These are phyloP conservation scores for Bruguiera sexangula DNA, from an alignment of 345 rosid species.

Conservation along the genomic window DNA sequence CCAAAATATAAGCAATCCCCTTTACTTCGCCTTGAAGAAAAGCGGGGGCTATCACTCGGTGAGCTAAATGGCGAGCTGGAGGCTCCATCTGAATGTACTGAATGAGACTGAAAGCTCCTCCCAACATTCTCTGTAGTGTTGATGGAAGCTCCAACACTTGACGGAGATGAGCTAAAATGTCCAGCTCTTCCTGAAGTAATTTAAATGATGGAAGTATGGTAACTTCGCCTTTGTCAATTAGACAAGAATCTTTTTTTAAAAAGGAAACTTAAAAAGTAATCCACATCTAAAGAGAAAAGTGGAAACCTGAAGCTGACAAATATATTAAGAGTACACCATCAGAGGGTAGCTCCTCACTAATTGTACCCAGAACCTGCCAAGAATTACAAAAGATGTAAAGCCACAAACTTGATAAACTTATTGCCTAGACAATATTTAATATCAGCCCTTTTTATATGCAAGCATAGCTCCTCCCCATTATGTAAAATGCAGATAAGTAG, in stretches of 20 bases:
- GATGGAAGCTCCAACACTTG: slow-evolving; percentile 44
- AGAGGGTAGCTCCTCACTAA: slow-evolving; percentile 77
- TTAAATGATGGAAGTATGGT: slow-evolving; percentile 23
- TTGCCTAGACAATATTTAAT: no score
- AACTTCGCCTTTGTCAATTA: slow-evolving; percentile 13
- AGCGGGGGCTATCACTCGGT: slow-evolving; percentile 33
- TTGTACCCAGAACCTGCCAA: slow-evolving; percentile 78
- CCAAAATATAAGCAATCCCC: slow-evolving; percentile 76
- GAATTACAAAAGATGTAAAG: slow-evolving; percentile 12
- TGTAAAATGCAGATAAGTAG: no score
- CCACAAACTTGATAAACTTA: not conserved
- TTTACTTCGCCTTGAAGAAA: slow-evolving; percentile 42
- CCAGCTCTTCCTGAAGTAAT: slow-evolving; percentile 48
- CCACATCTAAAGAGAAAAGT: slow-evolving; percentile 12
- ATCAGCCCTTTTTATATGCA: no score
- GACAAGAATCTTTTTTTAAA: not conserved
- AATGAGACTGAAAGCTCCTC: slow-evolving; percentile 49
- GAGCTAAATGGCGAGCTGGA: slow-evolving; percentile 41
- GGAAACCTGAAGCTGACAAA: slow-evolving; percentile 84
- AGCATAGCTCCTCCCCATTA: not conserved
- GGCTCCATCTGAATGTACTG: slow-evolving; percentile 42
- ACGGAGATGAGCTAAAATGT: slow-evolving; percentile 42
- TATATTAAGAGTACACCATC: slow-evolving; percentile 81
- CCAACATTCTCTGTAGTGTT: slow-evolving; percentile 39
- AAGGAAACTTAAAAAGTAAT: not conserved